Conservation (phyloP, 2,329 filamentous ascomycete genomes). For the Ascochyta viciae-villosae region DNA sequence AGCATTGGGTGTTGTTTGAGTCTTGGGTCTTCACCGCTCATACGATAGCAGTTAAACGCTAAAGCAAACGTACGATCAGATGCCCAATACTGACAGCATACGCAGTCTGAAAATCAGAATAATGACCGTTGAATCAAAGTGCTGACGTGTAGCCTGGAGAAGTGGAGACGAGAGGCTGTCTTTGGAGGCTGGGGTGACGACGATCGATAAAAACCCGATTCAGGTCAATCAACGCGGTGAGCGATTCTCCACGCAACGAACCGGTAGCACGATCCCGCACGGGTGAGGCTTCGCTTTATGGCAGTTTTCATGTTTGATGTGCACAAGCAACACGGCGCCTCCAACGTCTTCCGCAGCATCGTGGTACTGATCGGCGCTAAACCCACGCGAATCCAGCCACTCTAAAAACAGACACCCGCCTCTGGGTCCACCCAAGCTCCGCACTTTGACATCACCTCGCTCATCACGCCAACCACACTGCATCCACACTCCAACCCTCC, state of each 20-base stretch:
- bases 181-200: slow-evolving; percentile 10
- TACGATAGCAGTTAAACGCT: too few species aligned
- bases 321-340: slow-evolving; percentile 8
- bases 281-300: slow-evolving; percentile 7
- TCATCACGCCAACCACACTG: slow-evolving; percentile 13
- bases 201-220: slow-evolving; percentile 6
- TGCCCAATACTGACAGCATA: not conserved
- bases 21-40: too few species aligned
- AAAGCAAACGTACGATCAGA: too few species aligned
- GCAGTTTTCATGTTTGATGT: slow-evolving; percentile 5
- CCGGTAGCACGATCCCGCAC: not conserved
- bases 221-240: not conserved
- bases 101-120: not conserved
- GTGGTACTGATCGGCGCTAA: slow-evolving; percentile 13
- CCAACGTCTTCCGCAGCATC: slow-evolving; percentile 3
- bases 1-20: too few species aligned
- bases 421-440: slow-evolving; percentile 11
- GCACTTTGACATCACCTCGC: slow-evolving; percentile 10
- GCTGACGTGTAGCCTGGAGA: slow-evolving; percentile 14
- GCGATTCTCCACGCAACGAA: not conserved
- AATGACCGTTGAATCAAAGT: not conserved
- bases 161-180: slow-evolving; percentile 11
- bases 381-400: slow-evolving; percentile 6
- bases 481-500: slow-evolving; percentile 11
- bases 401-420: slow-evolving; percentile 20